phyloP scores from a whole-genome alignment of 2,329 filamentous ascomycete genomes.

The Ceratocystis destructans region DNA sequence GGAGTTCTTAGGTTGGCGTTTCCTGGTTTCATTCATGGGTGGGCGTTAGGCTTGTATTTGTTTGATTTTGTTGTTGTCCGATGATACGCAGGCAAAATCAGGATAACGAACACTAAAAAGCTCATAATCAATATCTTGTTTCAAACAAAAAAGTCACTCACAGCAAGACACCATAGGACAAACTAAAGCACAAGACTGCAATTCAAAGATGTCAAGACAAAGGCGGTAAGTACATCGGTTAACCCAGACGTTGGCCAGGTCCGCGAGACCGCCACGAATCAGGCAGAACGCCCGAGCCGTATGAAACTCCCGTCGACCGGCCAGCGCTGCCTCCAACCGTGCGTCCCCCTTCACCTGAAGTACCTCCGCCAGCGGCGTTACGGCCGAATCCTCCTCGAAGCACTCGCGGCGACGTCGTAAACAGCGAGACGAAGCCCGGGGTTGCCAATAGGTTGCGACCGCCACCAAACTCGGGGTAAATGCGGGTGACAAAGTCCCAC shows the following conservation, averaged over 20 bases:
- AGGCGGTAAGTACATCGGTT: conserved; percentile 19
- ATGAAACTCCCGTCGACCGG: conserved; percentile 9
- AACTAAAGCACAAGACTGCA: neutral
- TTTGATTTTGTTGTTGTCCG: neutral
- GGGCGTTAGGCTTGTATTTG: neutral
- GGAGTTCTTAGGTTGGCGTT: neutral
- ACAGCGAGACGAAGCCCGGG: conserved; percentile 54
- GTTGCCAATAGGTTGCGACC: conserved; percentile 65
- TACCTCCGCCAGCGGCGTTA: neutral
- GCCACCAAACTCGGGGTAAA: conserved; percentile 81
- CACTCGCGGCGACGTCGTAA: conserved; percentile 38
- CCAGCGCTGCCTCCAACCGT: conserved; percentile 10
- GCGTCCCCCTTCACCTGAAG: neutral
- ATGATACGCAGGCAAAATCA: neutral
- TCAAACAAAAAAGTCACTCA: neutral
- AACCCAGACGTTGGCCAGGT: conserved; percentile 47
- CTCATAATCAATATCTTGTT: neutral
- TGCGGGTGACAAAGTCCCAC: conserved; percentile 75
- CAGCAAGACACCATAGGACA: neutral
- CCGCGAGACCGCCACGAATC: conserved; percentile 53
- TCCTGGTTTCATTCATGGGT: neutral
- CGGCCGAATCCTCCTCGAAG: conserved; percentile 9
- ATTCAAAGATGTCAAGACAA: neutral
- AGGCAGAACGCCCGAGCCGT: conserved; percentile 36
- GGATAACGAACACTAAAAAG: neutral